Base-by-base conservation (phyloP, 495 filamentous ascomycete genomes). In the Trichoderma erinaceum region DNA sequence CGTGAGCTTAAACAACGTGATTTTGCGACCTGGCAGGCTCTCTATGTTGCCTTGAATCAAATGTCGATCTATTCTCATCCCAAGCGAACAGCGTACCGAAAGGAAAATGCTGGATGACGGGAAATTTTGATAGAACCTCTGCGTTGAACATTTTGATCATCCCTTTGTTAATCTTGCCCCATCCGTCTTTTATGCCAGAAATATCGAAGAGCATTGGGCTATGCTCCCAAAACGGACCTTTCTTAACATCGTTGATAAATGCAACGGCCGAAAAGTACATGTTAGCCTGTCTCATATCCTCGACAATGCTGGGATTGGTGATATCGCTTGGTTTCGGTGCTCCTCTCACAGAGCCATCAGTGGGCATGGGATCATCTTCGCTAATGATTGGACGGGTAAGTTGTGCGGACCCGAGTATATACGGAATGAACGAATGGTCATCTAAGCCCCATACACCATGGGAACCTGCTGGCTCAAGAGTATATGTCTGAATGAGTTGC, bases 231-330 rank as follows among this genome's bases (percentile, higher is more conserved):
- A 99, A 99, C 1, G 96, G 95, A 0, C 95, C 95, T 66, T 82
- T 92, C 76, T 99, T 99, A 65, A 99, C 95, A 79, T 98, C 96
- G 75, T 97, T 90, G 73, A 99, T 97, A 79, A 99, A 99, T 11
- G 92, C 93, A 70, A 99, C 85, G n/a, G 95, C 96, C n/a, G 88
- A 89, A 81, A 97, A 99, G 77, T 99, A 99, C 82, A 99, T 85
- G 76, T 97, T 97, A 16, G 72, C 80, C 66, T 82, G 80, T 66
- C 92, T 82, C 75, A 93, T 87, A 52, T 83, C 78, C 56, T 90
- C 83, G 38, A 97, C 93, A 18, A 86, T 75, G 29, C 77, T 78
- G 3, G 80, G 72, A 70, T 92, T 93, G 13, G 85, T 81, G 5
- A 97, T 85, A 67, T 87, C 86, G 7, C 78, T 76, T 2, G 93